A percentile compares a stretch with the other conserved stretches of the same genome.
Conservation (phyloP, 2,329 filamentous ascomycete species). For the Claviceps quebecensis region DNA sequence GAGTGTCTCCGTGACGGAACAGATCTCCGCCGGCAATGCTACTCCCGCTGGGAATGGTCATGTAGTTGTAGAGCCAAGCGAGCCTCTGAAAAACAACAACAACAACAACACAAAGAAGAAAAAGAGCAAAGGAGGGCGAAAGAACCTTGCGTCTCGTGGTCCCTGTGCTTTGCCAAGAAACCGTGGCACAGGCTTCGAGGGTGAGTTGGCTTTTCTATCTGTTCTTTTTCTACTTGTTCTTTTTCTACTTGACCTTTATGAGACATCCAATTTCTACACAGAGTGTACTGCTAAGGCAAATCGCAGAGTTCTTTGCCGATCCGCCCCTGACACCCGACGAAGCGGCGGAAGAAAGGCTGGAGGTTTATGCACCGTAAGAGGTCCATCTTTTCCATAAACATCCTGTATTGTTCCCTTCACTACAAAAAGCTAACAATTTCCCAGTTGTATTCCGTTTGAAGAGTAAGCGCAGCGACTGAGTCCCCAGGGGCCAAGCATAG, state of each 20-base stretch:
- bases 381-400: constrained; percentile 4
- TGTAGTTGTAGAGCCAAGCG: not conserved
- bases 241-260: not conserved
- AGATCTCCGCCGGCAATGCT: not conserved
- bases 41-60: not conserved
- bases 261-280: not conserved
- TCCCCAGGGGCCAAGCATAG: not conserved
- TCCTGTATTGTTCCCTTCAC: not conserved
- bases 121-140: constrained; percentile 7
- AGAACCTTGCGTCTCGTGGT: constrained; percentile 16
- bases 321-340: constrained; percentile 61
- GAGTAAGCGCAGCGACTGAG: constrained; percentile 28
- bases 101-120: constrained; percentile 11
- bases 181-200: constrained; percentile 55
- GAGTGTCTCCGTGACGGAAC: not conserved
- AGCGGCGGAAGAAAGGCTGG: constrained; percentile 44
- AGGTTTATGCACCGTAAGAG: constrained; percentile 55
- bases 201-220: constrained; percentile 25
- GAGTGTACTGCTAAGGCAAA: not conserved
- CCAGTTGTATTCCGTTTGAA: constrained; percentile 30
- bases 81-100: not conserved
- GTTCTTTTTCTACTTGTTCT: not conserved
- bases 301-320: constrained; percentile 60
- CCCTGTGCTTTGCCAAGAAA: constrained; percentile 28
- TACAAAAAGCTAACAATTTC: not conserved